Evolutionary conservation across 2,329 filamentous ascomycete species (phyloP).

Genomic region (Parascedosporium putredinis): DNA sequence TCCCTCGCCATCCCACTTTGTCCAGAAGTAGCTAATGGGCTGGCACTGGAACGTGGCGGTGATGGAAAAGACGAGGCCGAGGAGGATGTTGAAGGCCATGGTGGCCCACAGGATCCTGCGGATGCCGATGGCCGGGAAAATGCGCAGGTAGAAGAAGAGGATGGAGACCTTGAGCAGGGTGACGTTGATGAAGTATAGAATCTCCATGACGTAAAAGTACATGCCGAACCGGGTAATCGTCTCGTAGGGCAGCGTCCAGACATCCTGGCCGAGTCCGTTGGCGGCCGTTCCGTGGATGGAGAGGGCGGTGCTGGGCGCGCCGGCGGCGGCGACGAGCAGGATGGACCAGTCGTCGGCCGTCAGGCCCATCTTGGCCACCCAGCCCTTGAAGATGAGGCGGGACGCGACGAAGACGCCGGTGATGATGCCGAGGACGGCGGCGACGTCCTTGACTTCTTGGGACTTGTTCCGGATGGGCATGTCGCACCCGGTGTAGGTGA

Average conservation of each 20-base stretch:
- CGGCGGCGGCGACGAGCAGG: conserved; percentile 17
- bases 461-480: conserved; percentile 18
- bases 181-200: conserved; percentile 32
- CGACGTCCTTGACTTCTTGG: conserved; percentile 21
- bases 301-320: conserved; percentile 20
- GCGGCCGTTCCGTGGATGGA: conserved; percentile 17
- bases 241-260: conserved; percentile 31
- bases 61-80: conserved; percentile 27
- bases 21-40: conserved; percentile 39
- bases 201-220: conserved; percentile 26
- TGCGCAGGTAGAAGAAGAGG: conserved; percentile 38
- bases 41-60: conserved; percentile 33
- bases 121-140: conserved; percentile 30
- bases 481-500: conserved; percentile 17
- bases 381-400: conserved; percentile 25
- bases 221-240: conserved; percentile 28
- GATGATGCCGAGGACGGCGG: conserved; percentile 21
- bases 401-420: conserved; percentile 24
- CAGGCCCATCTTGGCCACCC: conserved; percentile 20
- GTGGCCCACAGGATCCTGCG: conserved; percentile 26
- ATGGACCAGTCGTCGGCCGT: conserved; percentile 26
- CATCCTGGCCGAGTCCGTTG: conserved; percentile 32
- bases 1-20: conserved; percentile 35
- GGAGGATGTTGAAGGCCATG: conserved; percentile 23
- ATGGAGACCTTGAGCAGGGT: conserved; percentile 35